Base-by-base conservation (phyloP, 176 grass and related monocot genomes). In the Poa annua region DNA sequence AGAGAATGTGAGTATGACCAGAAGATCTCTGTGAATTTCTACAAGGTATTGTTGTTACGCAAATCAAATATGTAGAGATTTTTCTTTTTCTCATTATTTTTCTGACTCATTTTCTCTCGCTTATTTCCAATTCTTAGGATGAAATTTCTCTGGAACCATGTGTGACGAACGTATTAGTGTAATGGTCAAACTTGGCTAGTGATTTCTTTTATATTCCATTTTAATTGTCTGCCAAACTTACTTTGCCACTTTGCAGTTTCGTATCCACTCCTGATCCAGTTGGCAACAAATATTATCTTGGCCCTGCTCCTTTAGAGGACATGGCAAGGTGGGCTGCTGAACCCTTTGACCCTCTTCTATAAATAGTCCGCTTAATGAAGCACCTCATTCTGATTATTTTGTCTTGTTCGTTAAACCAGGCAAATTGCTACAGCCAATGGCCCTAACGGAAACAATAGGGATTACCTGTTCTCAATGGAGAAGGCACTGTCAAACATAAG, bases 361-460 rank as follows among this genome's bases (percentile, higher is more conserved):
- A 3, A 7, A 35, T 7, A 14, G 2, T 25, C 25, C 52, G 44
- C 8, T 83, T 85, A 12, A 15, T 80, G 55, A 56, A 64, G 38
- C 48, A 36, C 61, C 16, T 53, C 26, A 16, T 61, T 49, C 64
- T 83, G 56, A 86, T 50, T 65, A 74, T 59, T 34, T 49, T 66
- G 36, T 32, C 17, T 41, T 54, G 26, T 56, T 86, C 7, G 63
- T 29, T 75, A 60, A 78, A 76, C 11, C 84, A 98, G 96, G 61
- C 96, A 98, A 95, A 95, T 98, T 59, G 96, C 96, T 88, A 98
- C 90, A 56, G 90, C 96, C 52, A 90, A 62, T 77, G 96, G 96
- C 35, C 96, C 96, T 54, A 95, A 39, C 49, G 96, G 96, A 48
- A 88, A 95, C 67, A 98, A 98, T 21, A 93, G 96, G 76, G 96